Evolutionary conservation across 495 filamentous ascomycete genomes (phyloP), one percentile per base, ranked within the genome.

Genomic region (Hypoxylon crocopeplum): DNA sequence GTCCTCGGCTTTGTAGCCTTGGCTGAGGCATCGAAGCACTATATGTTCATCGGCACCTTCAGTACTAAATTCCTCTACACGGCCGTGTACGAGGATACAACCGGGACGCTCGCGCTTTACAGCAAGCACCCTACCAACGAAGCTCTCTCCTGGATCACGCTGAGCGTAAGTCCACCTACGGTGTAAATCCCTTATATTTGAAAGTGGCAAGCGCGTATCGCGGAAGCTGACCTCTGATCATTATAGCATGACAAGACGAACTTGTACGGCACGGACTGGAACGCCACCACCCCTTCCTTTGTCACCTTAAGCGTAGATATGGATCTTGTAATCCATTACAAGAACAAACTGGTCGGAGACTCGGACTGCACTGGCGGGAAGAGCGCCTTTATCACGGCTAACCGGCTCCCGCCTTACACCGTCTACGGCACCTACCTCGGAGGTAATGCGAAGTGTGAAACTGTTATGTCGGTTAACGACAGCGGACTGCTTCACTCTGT

Each of bases 331-430:
- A 84, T 83, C 58, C 84, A 86, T 51, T 77, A 87, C 37, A 84
- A 89, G 49, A 82, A 82, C 0, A 87, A 84, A 67, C 74, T 92
- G 56, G 76, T 85, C 11, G 88, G 85, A 15, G 84, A 83, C 5
- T 82, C 80, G 25, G 85, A 84, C 12, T 75, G 74, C 48, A 11
- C 39, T 0, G 66, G 60, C 24, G 56, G 38, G 13, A 71, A 64
- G 37, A 64, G 60, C 20, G 61, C 70, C 42, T 76, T 71, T 44
- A 45, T 72, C 25, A 38, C 57, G 0, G 65, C 69, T 12, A 52
- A 40, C 33, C 52, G 49, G 1, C 29, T 34, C 3, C 22, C 41
- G 8, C 75, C 75, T 0, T 73, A 73, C 48, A 37, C 57, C 7
- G 72, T 72, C 5, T 75, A 71, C 44, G 65, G 66, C 1, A 72